Base-by-base conservation (phyloP, 176 grass and related monocot genomes). In the Tillandsia fasciculata region DNA sequence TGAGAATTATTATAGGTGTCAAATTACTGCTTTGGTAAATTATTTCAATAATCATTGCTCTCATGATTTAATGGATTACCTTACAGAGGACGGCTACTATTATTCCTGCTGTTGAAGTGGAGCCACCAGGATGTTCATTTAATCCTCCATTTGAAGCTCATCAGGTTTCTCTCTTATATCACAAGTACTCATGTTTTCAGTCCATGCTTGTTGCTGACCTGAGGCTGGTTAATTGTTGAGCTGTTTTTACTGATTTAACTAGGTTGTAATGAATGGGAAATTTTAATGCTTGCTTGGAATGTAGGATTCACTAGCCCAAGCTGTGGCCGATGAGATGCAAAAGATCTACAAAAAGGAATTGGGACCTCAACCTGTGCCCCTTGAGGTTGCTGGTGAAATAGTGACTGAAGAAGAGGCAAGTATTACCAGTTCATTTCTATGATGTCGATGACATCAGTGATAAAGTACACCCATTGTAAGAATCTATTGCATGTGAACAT, bases 331-430 rank as follows among this genome's bases (percentile, higher is more conserved):
- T 63, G 94, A 99, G 78, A 90, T 88, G 87, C 82, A 73, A 20
- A 99, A 99, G 71, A 33, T 78, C 11, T 93, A 90, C 56, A 78
- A 71, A 8, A 93, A 88, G 71, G 94, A 99, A 76, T 70, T 99
- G 76, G 82, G 75, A 1, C 94, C 94, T 54, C 57, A 74, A 27
- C 89, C 94, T 50, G 94, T 99, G 51, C 94, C 94, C 71, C 84
- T 90, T 33, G 86, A 76, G 33, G 94, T 99, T 74, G 28, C 85
- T 65, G 90, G 89, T 79, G 84, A 99, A 87, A 58, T 72, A 71
- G 74, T 99, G 10, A 29, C 94, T 22, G 94, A 99, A 82, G 94
- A 93, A 88, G 94, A 99, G 52, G 91, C 91, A 82, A 79, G 81
- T 74, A 72, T 72, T 59, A 81, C 48, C 4, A 42, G 33, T 61